Base-by-base conservation (phyloP, 805 yeast genomes). In the Kregervanrija delftensis region DNA sequence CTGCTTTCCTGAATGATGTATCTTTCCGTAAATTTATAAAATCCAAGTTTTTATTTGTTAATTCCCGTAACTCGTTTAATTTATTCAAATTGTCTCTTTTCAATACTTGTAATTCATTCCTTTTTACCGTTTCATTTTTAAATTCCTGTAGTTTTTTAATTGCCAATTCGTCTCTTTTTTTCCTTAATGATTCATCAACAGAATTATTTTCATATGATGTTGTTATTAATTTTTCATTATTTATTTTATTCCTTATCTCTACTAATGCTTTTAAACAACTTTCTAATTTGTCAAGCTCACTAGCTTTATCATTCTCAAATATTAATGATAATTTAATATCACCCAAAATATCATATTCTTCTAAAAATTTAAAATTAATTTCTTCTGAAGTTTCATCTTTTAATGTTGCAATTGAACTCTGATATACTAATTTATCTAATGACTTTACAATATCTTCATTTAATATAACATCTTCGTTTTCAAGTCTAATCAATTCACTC, bases 11-110 rank as follows among this genome's bases (percentile, higher is more conserved):
- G 8, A 22, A 22, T 5, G 28, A 22, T 22, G 8, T 22, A 22
- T 22, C 28, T 17, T 47, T 44, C 35, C 48, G 47, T 30, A 50
- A 53, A 30, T 46, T 49, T 12, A 50, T n/a, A 8, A 12, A 5
- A 3, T 39, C 46, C 16, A 37, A 43, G 13, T 41, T 40, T 30
- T 38, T 33, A 13, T 39, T 22, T 15, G 37, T 22, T 12, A 45
- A 33, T 34, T 43, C 14, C 12, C 22, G 34, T 13, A 39, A 12
- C 13, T 39, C 14, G 5, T 33, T 30, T 8, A 42, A 16, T 30
- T 46, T 42, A 10, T 15, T 31, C 17, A 11, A 14, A 40, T 39
- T 30, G 32, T 16, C 16, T 9, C 4, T 12, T 13, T 17, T 42
- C 14, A 41, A 10, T 5, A 35, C 22, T 14, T 40, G 30, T 11